A percentile compares a stretch with the other conserved stretches of the same genome.
Evolutionary conservation across 495 filamentous ascomycete genomes (phyloP).

Genomic region (Friedmanniomyces simplex): DNA sequence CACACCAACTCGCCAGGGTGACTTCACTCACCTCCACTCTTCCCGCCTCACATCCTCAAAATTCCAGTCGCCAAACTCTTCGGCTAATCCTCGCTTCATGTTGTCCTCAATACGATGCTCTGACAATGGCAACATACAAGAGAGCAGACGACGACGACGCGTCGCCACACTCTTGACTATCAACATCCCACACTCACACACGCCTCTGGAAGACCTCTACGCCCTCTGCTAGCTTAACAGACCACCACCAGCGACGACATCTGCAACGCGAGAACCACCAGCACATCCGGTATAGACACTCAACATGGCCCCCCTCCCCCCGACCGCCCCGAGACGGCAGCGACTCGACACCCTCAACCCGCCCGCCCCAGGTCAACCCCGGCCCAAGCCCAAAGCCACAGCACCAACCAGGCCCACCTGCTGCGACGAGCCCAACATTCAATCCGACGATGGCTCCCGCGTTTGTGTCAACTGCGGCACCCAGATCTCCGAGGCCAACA

Average conservation of each 20-base stretch:
- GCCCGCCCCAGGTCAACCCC: not conserved
- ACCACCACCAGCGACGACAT: not conserved
- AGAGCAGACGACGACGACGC: not conserved
- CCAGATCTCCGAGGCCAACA: slow-evolving; percentile 68
- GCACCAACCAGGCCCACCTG: not conserved
- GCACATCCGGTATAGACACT: too few relatives aligned
- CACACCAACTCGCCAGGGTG: not conserved
- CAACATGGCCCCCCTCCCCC: too few relatives aligned
- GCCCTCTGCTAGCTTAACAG: not conserved
- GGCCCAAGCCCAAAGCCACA: not conserved
- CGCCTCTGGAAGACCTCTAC: not conserved
- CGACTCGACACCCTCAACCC: not conserved
- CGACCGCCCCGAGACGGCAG: not conserved
- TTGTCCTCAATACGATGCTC: not conserved
- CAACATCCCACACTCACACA: not conserved
- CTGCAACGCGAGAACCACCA: not conserved
- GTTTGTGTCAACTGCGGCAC: slow-evolving; percentile 78
- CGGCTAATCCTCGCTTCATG: not conserved
- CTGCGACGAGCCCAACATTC: slow-evolving; percentile 12
- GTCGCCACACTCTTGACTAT: not conserved
- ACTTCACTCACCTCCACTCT: not conserved
- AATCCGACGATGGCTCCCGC: slow-evolving; percentile 39
- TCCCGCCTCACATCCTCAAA: not conserved
- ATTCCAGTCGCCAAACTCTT: not conserved
- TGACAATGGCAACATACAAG: not conserved